These are phyloP conservation scores for Solanum chmielewskii DNA, from an alignment of 257 asterid genomes.

Conservation along the genomic window DNA sequence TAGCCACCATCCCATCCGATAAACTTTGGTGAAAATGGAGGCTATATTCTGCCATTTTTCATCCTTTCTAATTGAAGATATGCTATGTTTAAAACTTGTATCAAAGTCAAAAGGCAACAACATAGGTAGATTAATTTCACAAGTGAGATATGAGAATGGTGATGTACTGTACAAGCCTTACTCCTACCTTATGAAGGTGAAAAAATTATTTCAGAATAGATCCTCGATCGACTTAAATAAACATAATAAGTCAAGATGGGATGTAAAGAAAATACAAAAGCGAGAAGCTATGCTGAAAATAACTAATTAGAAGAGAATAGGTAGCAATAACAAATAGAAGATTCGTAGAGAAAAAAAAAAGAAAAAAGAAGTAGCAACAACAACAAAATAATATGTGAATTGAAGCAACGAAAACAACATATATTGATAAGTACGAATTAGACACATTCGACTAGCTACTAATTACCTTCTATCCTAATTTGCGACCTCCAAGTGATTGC, in stretches of 20 bases:
- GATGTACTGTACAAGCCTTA: not conserved
- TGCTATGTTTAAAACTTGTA: no score
- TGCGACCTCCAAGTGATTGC: no score
- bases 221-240: not conserved
- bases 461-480: no score
- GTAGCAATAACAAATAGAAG: not conserved
- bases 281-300: not conserved
- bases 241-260: not conserved
- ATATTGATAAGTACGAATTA: no score
- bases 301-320: not conserved
- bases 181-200: not conserved
- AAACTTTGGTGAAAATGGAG: no score
- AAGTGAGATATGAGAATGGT: not conserved
- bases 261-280: not conserved
- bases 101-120: not conserved
- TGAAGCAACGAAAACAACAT: no score
- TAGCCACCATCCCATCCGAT: no score
- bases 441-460: no score
- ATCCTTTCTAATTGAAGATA: no score
- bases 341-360: no score
- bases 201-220: not conserved
- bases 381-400: no score
- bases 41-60: no score
- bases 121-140: not conserved
- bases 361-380: not conserved